Evolutionary conservation across 371 early-diverging fungal genomes (phyloP).

Genomic region (Mortierella sp.): DNA sequence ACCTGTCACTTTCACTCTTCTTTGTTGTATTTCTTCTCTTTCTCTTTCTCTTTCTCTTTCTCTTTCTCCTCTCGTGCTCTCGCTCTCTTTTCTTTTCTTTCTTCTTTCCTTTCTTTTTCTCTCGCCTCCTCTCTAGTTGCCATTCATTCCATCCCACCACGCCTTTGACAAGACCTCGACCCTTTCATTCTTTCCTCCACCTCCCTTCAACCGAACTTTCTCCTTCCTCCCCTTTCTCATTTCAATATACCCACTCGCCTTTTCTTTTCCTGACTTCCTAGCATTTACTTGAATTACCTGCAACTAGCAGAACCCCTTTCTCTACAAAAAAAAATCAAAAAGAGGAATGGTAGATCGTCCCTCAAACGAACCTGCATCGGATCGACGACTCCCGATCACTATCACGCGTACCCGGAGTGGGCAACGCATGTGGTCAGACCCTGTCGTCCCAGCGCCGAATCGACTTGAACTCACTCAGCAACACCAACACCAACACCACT

Average conservation of each 20-base stretch:
- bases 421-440: slow-evolving; percentile 44
- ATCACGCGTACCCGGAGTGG: slow-evolving; percentile 30
- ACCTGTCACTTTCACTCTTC: neutral
- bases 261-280: neutral
- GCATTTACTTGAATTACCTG: neutral
- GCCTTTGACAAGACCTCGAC: neutral
- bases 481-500: neutral
- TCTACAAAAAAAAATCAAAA: neutral
- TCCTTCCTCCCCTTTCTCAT: neutral
- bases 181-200: too few relatives aligned
- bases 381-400: slow-evolving; percentile 3
- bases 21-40: neutral
- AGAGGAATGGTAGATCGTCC: neutral
- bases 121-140: neutral
- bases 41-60: neutral
- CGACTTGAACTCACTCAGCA: slow-evolving; percentile 11
- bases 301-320: neutral
- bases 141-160: neutral
- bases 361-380: neutral
- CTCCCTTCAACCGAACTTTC: neutral
- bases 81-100: neutral
- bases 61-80: neutral
- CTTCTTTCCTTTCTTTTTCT: neutral
- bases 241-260: neutral
- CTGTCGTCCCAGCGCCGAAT: slow-evolving; percentile 16